These are phyloP conservation scores for Silybum marianum DNA, from an alignment of 129 eudicot genomes.

Conservation along the genomic window DNA sequence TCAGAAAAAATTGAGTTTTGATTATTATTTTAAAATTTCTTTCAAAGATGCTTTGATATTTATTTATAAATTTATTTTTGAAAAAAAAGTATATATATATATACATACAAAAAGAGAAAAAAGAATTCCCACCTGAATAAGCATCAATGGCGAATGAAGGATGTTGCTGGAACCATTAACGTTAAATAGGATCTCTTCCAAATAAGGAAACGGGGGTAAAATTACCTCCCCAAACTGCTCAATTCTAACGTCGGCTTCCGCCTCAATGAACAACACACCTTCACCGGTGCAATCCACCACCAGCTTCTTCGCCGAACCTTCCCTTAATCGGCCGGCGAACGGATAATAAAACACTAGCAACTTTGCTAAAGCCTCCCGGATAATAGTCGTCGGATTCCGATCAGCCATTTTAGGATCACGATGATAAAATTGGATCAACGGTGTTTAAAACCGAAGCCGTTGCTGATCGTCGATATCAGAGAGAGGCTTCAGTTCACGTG, in stretches of 20 bases:
- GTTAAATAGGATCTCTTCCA: slow-evolving; percentile 26
- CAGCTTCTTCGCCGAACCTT: slow-evolving; percentile 22
- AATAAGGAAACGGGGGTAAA: not conserved
- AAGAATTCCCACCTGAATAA: not conserved
- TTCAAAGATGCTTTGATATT: no score
- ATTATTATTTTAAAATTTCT: no score
- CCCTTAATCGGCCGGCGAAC: slow-evolving; percentile 22
- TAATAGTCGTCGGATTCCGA: slow-evolving; percentile 20
- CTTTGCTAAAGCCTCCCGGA: slow-evolving; percentile 34
- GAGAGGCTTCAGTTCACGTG: slow-evolving; percentile 28
- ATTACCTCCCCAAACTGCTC: slow-evolving; percentile 20
- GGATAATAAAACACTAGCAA: slow-evolving; percentile 34
- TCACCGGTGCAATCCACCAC: slow-evolving; percentile 40
- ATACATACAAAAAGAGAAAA: no score
- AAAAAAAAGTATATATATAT: no score
- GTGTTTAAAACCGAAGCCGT: slow-evolving; percentile 20
- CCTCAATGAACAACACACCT: slow-evolving; percentile 48
- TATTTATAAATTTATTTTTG: no score
- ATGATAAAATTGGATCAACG: slow-evolving; percentile 19
- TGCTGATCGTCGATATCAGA: slow-evolving; percentile 38
- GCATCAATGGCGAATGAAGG: not conserved
- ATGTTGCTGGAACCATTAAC: slow-evolving; percentile 11
- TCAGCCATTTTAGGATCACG: slow-evolving; percentile 1
- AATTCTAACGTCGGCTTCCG: slow-evolving; percentile 34
- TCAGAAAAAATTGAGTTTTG: no score